Evolutionary conservation across 257 asterid genomes (phyloP).

Genomic region (Henckelia pumila): DNA sequence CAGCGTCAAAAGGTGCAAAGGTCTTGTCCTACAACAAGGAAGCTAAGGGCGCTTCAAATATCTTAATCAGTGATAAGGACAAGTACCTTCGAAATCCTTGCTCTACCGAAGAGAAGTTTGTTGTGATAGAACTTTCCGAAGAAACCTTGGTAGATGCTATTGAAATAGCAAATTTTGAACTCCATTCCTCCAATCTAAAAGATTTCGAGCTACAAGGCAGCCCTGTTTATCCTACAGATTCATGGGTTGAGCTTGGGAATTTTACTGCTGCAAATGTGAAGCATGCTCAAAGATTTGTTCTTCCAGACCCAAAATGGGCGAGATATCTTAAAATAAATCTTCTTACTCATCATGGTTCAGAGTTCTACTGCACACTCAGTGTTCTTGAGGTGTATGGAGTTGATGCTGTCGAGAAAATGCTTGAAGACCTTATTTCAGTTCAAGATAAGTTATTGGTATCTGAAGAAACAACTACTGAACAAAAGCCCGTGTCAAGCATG

Average conservation of each 20-base stretch:
- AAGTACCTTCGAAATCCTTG: constrained; percentile 97
- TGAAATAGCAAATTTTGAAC: constrained; percentile 38
- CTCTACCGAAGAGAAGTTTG: constrained; percentile 82
- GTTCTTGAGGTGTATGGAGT: constrained; percentile 84
- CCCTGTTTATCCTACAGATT: constrained; percentile 80
- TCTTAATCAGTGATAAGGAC: constrained; percentile 79
- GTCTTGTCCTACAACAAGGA: constrained; percentile 85
- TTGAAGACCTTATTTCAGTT: constrained; percentile 73
- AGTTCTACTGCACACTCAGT: constrained; percentile 90
- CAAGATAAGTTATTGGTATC: constrained; percentile 52
- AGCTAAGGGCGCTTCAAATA: constrained; percentile 94
- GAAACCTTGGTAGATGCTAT: constrained; percentile 75
- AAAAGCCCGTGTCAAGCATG: constrained; percentile 39
- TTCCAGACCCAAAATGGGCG: constrained; percentile 89
- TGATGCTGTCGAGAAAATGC: constrained; percentile 42
- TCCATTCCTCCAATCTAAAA: constrained; percentile 82
- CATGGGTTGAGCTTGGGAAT: constrained; percentile 73
- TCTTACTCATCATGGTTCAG: constrained; percentile 79
- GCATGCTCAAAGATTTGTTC: constrained; percentile 69
- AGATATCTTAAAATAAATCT: constrained; percentile 73
- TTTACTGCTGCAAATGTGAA: constrained; percentile 43
- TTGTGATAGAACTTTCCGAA: constrained; percentile 87
- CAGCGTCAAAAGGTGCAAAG: constrained; percentile 92
- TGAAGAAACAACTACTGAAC: constrained; percentile 38
- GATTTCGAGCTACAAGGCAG: constrained; percentile 82